Evolutionary conservation across 106 monocot genomes (phyloP).

Genomic region (Dendrobium officinale): DNA sequence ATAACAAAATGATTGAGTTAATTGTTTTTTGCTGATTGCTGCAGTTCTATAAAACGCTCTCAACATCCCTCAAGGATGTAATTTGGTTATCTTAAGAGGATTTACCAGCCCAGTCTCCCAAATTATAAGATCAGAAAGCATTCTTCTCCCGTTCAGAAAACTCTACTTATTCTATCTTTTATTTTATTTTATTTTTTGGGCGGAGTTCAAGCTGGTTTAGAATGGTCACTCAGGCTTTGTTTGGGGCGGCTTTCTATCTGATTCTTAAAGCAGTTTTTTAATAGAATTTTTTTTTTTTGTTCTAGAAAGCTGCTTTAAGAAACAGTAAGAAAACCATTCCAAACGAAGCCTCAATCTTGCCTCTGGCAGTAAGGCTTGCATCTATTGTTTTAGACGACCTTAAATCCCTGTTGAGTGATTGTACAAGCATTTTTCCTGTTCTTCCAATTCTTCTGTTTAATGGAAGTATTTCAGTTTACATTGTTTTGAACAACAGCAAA

Average conservation of each 20-base stretch:
- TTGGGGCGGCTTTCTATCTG: no score
- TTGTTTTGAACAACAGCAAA: neutral
- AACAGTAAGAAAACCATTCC: no score
- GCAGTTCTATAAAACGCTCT: conserved; percentile 9
- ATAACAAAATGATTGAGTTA: neutral
- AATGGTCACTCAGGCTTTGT: no score
- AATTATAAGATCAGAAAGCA: neutral
- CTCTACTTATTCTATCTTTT: neutral
- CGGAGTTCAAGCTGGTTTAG: no score
- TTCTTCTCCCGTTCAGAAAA: neutral
- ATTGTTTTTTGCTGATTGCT: neutral
- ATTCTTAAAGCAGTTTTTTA: no score
- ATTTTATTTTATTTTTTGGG: neutral
- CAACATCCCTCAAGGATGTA: conserved; percentile 7
- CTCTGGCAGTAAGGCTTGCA: no score
- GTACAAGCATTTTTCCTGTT: neutral
- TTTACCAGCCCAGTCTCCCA: neutral
- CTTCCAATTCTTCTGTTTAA: neutral
- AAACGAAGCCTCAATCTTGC: no score
- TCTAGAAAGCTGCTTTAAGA: no score
- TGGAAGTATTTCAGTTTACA: neutral
- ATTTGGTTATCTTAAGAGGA: conserved; percentile 9
- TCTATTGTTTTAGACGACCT: no score
- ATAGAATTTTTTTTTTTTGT: no score
- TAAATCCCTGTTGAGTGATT: no score